Evolutionary conservation across 805 yeast species (phyloP).

Genomic region (Saturnispora quitensis): DNA sequence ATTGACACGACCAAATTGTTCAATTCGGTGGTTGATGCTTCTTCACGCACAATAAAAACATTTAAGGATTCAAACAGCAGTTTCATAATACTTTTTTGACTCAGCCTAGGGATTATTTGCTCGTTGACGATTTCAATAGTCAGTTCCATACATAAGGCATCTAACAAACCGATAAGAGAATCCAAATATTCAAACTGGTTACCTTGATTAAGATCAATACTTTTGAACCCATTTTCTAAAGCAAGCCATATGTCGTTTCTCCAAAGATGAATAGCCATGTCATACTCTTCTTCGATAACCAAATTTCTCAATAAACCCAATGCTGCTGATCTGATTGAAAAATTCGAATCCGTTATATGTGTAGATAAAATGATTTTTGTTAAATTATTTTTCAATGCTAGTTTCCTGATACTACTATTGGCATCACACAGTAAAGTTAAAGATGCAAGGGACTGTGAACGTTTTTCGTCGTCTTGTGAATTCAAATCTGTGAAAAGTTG

Average conservation of each 20-base stretch:
- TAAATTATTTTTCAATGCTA: slow-evolving; percentile 63
- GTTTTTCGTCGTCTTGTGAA: slow-evolving; percentile 1
- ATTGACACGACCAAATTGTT: slow-evolving; percentile 18
- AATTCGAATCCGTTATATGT: slow-evolving; percentile 3
- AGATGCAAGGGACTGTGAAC: background rate
- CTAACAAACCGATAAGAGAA: slow-evolving; percentile 58
- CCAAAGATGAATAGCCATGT: slow-evolving; percentile 65
- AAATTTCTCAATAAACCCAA: slow-evolving; percentile 75
- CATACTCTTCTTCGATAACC: slow-evolving; percentile 82
- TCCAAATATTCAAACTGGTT: slow-evolving; percentile 2
- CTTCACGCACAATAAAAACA: slow-evolving; percentile 24
- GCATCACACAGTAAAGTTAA: slow-evolving; percentile 4
- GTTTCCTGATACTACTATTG: slow-evolving; percentile 51
- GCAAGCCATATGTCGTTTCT: slow-evolving; percentile 68
- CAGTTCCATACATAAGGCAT: slow-evolving; percentile 51
- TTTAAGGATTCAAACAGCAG: slow-evolving; percentile 11
- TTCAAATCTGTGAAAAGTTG: slow-evolving; percentile 32
- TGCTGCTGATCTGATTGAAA: slow-evolving; percentile 24
- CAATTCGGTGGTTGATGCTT: slow-evolving; percentile 28
- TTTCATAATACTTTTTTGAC: slow-evolving; percentile 22
- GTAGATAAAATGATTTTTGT: slow-evolving; percentile 45
- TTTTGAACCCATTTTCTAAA: slow-evolving; percentile 42
- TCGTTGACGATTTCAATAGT: slow-evolving; percentile 42
- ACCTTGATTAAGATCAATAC: slow-evolving; percentile 16
- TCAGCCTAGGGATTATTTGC: slow-evolving; percentile 18